phyloP scores from a whole-genome alignment of 1,284 basidiomycete species.

The Stygiomarasmius scandens region DNA sequence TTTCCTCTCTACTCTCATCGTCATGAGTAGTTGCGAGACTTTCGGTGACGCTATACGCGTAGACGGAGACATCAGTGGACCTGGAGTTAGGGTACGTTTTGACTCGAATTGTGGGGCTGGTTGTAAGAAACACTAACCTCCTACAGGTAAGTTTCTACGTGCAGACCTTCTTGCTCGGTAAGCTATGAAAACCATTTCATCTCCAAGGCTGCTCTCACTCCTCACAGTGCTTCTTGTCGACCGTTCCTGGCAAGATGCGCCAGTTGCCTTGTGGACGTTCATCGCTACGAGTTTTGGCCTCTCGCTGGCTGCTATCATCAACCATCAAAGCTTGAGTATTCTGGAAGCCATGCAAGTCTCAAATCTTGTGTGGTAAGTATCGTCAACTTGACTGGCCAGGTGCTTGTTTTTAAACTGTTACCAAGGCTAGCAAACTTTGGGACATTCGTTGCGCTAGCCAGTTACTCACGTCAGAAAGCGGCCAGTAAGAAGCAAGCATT shows the following conservation, averaged over 20 bases:
- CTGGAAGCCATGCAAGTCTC: conserved; percentile 41
- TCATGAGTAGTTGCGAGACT: not conserved
- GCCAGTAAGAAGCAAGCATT: conserved; percentile 10
- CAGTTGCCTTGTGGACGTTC: conserved; percentile 43
- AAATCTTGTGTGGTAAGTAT: conserved; percentile 40
- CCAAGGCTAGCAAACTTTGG: conserved; percentile 45
- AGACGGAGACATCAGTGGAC: conserved; percentile 41
- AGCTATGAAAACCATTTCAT: not conserved
- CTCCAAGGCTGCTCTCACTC: not conserved
- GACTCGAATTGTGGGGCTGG: not conserved
- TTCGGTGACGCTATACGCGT: not conserved
- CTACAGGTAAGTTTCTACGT: conserved; percentile 39
- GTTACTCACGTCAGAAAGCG: conserved; percentile 35
- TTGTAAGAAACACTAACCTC: not conserved
- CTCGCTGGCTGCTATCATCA: conserved; percentile 38
- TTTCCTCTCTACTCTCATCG: not conserved
- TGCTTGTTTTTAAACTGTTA: not conserved
- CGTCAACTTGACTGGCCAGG: not conserved
- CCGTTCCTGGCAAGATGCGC: conserved; percentile 42
- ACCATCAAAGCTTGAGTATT: conserved; percentile 32
- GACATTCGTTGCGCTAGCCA: conserved; percentile 40
- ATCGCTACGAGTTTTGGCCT: conserved; percentile 43
- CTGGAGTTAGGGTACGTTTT: conserved; percentile 32
- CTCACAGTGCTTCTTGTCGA: conserved; percentile 37
- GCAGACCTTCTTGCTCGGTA: conserved; percentile 41